Evolutionary conservation across 1,284 basidiomycete species (phyloP), one percentile per base, ranked within the genome.

Genomic region (Boletus sp.): DNA sequence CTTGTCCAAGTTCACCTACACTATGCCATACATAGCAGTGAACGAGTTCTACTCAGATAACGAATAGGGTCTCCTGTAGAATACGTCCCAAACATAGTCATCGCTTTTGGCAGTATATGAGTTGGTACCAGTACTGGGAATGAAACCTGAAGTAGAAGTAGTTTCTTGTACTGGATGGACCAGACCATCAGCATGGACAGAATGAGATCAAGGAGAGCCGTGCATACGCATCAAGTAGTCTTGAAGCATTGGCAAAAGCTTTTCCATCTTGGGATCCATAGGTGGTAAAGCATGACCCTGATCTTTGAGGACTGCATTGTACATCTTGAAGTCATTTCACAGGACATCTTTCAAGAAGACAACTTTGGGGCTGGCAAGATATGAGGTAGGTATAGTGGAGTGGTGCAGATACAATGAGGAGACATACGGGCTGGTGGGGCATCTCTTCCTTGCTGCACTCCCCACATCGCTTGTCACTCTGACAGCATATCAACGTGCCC

Each of bases 201-300:
- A 28, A 30, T 13, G 44, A 30, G 17, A 51, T 9, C n/a, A 7
- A 53, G 58, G 47, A 28, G 38, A 31, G 25, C 1, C 8, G 23
- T 17, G 35, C 81, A 49, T 66, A 89, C 90, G 67, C 59, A 80
- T 86, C 30, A 92, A 75, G 71, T 91, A 92, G 63, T 90, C 88
- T 59, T 85, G 81, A 21, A 92, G 74, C 76, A 92, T 77, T 1
- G 89, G 84, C 52, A 90, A 65, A 68, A 92, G 91, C 57, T 88
- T 89, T 58, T 87, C 89, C 77, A 92, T 83, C 67, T 90, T 88
- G 4, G 79, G 73, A 67, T 88, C 87, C 14, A 78, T 62, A 30
- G 75, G 68, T 30, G 76, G 70, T 14, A 72, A 51, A 9, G 74
- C 60, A 9, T 69, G 48, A n/a, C 72, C 73, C n/a, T 75, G 70